Evolutionary conservation across 192 early-diverging fungal genomes (phyloP).

Genomic region (Chytriomyces sp.): DNA sequence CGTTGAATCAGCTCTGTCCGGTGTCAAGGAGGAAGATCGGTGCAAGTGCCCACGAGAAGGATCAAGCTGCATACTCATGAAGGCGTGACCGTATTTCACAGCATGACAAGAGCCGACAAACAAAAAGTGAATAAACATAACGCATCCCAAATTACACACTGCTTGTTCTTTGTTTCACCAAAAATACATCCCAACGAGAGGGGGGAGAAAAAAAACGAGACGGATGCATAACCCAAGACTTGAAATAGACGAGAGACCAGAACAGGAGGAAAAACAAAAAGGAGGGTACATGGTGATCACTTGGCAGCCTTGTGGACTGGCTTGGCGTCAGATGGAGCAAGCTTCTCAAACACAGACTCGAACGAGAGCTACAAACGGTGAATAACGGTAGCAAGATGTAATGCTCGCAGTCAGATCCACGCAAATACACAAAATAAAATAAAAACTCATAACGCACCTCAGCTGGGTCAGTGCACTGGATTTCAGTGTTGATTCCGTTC

Average conservation of each 20-base stretch:
- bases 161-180: too few species aligned
- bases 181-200: too few species aligned
- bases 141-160: too few species aligned
- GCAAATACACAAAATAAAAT: neutral
- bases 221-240: too few species aligned
- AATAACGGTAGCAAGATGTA: neutral
- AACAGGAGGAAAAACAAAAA: too few species aligned
- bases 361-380: slow-evolving; percentile 50
- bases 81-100: too few species aligned
- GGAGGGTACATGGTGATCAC: neutral
- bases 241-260: too few species aligned
- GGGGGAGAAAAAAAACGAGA: too few species aligned
- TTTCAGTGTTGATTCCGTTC: slow-evolving; percentile 72
- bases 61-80: too few species aligned
- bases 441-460: slow-evolving; percentile 46
- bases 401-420: too few species aligned
- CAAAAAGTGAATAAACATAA: too few species aligned
- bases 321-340: slow-evolving; percentile 44
- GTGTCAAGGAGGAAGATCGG: slow-evolving; percentile 27
- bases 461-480: slow-evolving; percentile 84
- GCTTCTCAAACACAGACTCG: slow-evolving; percentile 73
- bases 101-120: too few species aligned
- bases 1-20: slow-evolving; percentile 37
- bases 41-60: slow-evolving; percentile 31
- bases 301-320: slow-evolving; percentile 39